Conservation (phyloP, 2,329 filamentous ascomycete species). For the Talaromyces amestolkiae region DNA sequence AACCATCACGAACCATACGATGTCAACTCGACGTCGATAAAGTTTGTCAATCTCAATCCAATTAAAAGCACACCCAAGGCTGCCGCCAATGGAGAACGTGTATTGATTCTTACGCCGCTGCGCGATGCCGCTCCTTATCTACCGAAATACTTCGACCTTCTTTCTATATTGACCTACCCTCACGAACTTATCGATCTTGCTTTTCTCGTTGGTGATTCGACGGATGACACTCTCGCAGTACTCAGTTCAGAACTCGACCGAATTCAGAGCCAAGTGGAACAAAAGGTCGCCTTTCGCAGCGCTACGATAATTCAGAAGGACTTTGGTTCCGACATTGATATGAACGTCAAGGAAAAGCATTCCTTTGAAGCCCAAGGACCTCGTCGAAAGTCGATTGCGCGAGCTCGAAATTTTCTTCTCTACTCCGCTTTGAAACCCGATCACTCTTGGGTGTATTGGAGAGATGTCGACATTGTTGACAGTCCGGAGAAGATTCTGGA, state of each 20-base stretch:
- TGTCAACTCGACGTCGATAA: conserved; percentile 76
- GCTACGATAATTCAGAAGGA: conserved; percentile 86
- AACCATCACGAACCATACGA: conserved; percentile 89
- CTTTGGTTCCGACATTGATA: conserved; percentile 72
- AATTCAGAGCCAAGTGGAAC: conserved; percentile 72
- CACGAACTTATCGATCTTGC: conserved; percentile 92
- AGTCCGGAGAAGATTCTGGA: conserved; percentile 84
- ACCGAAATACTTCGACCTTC: conserved; percentile 86
- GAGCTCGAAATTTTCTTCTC: conserved; percentile 87
- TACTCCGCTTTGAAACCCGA: conserved; percentile 81
- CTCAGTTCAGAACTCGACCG: conserved; percentile 81
- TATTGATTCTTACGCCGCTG: conserved; percentile 88
- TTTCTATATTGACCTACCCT: conserved; percentile 86
- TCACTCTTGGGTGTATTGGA: conserved; percentile 98
- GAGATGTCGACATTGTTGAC: conserved; percentile 93
- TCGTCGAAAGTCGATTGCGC: conserved; percentile 83
- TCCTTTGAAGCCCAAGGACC: conserved; percentile 84
- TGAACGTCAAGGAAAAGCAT: conserved; percentile 79
- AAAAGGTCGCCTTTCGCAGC: conserved; percentile 80
- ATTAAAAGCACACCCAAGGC: conserved; percentile 79
- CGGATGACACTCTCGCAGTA: conserved; percentile 86
- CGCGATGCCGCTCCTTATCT: conserved; percentile 83
- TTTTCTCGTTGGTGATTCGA: conserved; percentile 89
- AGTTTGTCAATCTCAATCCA: conserved; percentile 78
- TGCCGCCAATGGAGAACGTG: conserved; percentile 73